Evolutionary conservation across 441 rosid genomes (phyloP).

Genomic region (Pelargonium fulgidum): DNA sequence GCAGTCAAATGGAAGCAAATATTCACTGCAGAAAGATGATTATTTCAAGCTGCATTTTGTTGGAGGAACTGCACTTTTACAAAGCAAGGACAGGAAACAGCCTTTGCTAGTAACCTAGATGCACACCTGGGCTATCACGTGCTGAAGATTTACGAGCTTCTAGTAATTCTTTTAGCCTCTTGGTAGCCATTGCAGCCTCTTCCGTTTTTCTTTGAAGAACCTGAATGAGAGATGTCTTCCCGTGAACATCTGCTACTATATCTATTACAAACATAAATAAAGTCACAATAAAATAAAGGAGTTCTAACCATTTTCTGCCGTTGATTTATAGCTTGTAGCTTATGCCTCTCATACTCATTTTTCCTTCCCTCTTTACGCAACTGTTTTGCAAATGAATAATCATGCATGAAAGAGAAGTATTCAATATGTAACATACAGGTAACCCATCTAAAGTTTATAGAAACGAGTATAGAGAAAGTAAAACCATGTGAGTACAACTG

Average conservation of each 20-base stretch:
- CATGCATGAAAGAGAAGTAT: slow-evolving; percentile 7
- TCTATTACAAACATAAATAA: neutral
- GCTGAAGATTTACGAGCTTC: slow-evolving; percentile 87
- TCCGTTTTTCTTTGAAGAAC: slow-evolving; percentile 99
- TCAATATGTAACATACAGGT: slow-evolving; percentile 10
- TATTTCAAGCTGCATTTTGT: too few species aligned
- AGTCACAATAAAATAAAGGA: slow-evolving; percentile 8
- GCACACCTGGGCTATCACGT: slow-evolving; percentile 69
- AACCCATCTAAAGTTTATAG: neutral
- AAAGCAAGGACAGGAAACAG: too few species aligned
- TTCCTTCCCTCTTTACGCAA: slow-evolving; percentile 90
- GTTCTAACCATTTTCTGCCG: slow-evolving; percentile 92
- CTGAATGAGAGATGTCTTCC: slow-evolving; percentile 34
- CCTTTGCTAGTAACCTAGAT: too few species aligned
- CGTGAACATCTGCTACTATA: slow-evolving; percentile 11
- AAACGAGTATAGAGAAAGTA: too few species aligned
- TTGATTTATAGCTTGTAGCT: slow-evolving; percentile 90
- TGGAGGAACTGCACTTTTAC: too few species aligned
- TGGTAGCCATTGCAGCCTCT: slow-evolving; percentile 98
- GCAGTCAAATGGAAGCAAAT: too few species aligned
- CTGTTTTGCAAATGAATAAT: slow-evolving; percentile 34
- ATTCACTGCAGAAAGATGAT: too few species aligned
- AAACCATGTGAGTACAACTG: too few species aligned
- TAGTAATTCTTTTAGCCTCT: slow-evolving; percentile 87
- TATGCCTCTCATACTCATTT: slow-evolving; percentile 97